Evolutionary conservation across 805 yeast species (phyloP), one percentile per base, ranked within the genome.

Genomic region (Grigorovia jiainica): DNA sequence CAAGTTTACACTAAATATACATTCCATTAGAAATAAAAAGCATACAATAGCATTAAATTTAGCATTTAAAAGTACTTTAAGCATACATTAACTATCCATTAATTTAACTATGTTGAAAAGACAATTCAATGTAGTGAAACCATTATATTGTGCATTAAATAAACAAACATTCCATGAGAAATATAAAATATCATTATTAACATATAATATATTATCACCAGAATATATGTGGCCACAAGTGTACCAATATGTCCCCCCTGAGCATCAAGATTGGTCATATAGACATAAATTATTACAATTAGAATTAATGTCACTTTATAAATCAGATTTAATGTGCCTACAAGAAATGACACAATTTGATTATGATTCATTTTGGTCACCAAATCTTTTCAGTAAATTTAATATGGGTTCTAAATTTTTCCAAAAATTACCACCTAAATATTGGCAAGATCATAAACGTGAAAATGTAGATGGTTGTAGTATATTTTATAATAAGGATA

Each of bases 151-250:
- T 13, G n/a, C 31, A 13, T 13, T 27, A 27, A 27, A 15, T n/a
- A 27, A 27, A 13, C 31, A 27, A 27, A n/a, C 31, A 10, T n/a
- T 27, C n/a, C 6, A 7, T 3, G 15, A 27, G 11, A 27, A 27
- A 13, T 27, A 27, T 41, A 50, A 40, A 31, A 48, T 65, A 21
- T 55, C 67, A 6, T 55, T 72, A 17, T 48, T 71, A 57, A 63
- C 73, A 1, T 72, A 65, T 51, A 72, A 72, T 49, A 58, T 72
- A 52, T 58, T 72, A n/a, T 69, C 71, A 8, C 73, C 71, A 36
- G 76, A 76, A 40, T 78, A 78, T 46, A 61, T 77, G 58, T 77
- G 83, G 83, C 72, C 73, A 1, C 68, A 68, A 40, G 75, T 78
- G 4, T 78, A 75, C 48, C 48, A 57, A 3, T 72, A 76, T 49